Percentiles rank a stretch among this genome's conserved stretches.
Conservation (phyloP, 2,329 filamentous ascomycete genomes). For the Tolypocladium ovalisporum region DNA sequence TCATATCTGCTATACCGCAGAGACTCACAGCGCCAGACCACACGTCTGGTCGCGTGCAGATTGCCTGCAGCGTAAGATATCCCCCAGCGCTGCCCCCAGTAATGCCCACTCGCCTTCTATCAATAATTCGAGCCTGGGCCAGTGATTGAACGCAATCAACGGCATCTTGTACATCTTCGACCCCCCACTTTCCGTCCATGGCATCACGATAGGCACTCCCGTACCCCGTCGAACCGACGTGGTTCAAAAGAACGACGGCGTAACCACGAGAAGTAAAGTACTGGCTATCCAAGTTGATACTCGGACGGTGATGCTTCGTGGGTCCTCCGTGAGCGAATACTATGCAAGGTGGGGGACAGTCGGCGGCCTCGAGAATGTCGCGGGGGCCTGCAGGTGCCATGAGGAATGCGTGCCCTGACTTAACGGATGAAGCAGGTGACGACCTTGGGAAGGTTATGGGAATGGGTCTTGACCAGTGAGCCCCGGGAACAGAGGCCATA, state of each 20-base stretch:
- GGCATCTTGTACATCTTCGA: background rate
- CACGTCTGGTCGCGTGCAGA: background rate
- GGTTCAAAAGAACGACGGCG: background rate
- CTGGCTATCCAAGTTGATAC: background rate
- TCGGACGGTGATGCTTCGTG: background rate
- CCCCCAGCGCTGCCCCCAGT: background rate
- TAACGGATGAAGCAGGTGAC: background rate
- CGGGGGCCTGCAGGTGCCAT: background rate
- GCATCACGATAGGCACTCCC: background rate
- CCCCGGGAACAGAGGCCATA: background rate
- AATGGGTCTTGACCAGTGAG: background rate
- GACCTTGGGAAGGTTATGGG: background rate
- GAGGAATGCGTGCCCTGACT: background rate
- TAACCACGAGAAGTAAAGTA: background rate
- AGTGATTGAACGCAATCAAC: background rate
- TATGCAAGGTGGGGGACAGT: background rate
- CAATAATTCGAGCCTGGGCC: background rate
- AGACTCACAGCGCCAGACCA: background rate
- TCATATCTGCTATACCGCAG: background rate
- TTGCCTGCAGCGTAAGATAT: background rate
- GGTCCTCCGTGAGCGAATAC: background rate
- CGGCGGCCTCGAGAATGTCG: too few species aligned
- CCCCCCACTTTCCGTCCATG: background rate
- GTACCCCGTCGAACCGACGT: background rate
- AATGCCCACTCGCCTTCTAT: background rate